Evolutionary conservation across 2,329 filamentous ascomycete species (phyloP).

Genomic region (Pestalotiopsis sp.): DNA sequence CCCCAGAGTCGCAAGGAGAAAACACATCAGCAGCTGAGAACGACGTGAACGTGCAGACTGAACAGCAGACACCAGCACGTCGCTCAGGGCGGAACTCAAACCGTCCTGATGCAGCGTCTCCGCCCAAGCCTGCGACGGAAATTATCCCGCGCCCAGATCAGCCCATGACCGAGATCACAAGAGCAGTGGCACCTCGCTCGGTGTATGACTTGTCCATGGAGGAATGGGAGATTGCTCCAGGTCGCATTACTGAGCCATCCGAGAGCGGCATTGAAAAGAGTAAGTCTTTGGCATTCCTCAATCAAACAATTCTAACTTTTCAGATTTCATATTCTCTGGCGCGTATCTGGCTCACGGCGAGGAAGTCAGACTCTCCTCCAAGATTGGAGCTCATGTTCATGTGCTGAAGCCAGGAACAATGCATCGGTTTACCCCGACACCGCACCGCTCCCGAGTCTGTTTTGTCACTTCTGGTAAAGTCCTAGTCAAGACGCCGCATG

Average conservation of each 20-base stretch:
- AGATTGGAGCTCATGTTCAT: slow-evolving; percentile 44
- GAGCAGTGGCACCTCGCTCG: not conserved
- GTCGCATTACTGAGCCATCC: slow-evolving; percentile 35
- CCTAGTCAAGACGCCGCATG: slow-evolving; percentile 36
- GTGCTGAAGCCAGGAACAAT: slow-evolving; percentile 42
- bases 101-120: not conserved
- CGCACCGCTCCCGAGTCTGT: slow-evolving; percentile 39
- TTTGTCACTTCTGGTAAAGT: slow-evolving; percentile 46
- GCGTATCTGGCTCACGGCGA: slow-evolving; percentile 41
- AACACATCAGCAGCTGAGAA: not conserved
- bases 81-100: not conserved
- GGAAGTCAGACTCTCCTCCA: slow-evolving; percentile 38
- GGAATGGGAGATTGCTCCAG: slow-evolving; percentile 49
- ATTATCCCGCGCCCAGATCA: not conserved
- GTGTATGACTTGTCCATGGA: slow-evolving; percentile 33
- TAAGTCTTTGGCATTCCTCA: slow-evolving; percentile 19
- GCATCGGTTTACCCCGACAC: slow-evolving; percentile 32
- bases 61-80: not conserved
- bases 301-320: slow-evolving; percentile 11
- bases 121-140: not conserved
- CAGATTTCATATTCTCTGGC: slow-evolving; percentile 48
- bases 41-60: not conserved
- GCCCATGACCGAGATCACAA: not conserved
- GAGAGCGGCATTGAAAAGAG: slow-evolving; percentile 35
- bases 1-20: slow-evolving; percentile 10